Evolutionary conservation across 441 rosid genomes (phyloP), one percentile per base, ranked within the genome.

Genomic region (Pelargonium fulgidum): DNA sequence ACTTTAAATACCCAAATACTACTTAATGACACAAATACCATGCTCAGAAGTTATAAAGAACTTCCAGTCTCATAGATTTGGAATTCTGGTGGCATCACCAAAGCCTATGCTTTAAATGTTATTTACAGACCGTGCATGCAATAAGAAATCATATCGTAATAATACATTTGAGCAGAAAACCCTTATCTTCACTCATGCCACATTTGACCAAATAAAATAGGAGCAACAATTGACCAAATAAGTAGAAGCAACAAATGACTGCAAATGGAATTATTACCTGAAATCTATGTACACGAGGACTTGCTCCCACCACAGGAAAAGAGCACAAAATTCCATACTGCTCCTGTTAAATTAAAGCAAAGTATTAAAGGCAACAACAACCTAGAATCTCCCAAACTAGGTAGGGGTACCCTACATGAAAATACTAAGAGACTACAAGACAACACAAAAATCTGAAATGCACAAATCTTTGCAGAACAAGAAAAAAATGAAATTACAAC

Each of bases 251-350:
- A 16, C 36, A 10, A 48, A 36, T 17, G 12, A 29, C 13, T 17
- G 48, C 29, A 67, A 17, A 47, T 42, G 64, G 20, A 36, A 64
- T 69, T 9, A 3, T 14, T 82, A 92, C 99, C 96, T 95, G 95
- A 79, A 80, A 79, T 80, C 92, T 88, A 79, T 88, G 88, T 63
- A 77, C 64, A 71, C 79, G 86, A 61, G 87, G 87, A 78, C 81
- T 87, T 74, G 84, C 76, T 73, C 85, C 89, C 76, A 75, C 78
- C 69, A 79, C 87, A 9, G 76, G 79, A 63, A 73, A 77, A 59
- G 86, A 82, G 77, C 81, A 84, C 50, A 75, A 75, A 50, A 90
- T 78, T 68, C 91, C 89, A 80, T 84, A 88, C 50, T 85, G 90
- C 39, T 85, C 91, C 98, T 95, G 87, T 79, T 66, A 19, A 78